phyloP scores from a whole-genome alignment of 148 eudicot species.

The Chenopodium album region DNA sequence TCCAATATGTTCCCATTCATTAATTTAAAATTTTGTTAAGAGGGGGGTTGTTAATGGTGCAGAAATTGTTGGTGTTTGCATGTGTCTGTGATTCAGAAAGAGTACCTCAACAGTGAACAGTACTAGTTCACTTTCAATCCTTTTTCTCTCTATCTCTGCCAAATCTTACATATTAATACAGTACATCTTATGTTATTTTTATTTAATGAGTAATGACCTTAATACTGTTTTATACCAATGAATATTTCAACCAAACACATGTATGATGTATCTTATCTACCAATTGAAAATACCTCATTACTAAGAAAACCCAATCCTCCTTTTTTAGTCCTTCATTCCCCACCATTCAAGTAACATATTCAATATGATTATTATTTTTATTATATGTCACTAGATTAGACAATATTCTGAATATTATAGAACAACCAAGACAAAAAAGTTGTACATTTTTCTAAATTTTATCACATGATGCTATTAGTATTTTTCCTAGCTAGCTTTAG shows the following conservation, averaged over 20 bases:
- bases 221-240: not conserved
- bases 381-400: too few species aligned
- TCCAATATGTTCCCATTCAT: too few species aligned
- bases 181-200: not conserved
- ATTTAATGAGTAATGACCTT: not conserved
- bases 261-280: not conserved
- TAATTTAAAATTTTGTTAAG: not conserved
- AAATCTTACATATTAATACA: not conserved
- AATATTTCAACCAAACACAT: not conserved
- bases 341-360: not conserved
- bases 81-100: conserved; percentile 26
- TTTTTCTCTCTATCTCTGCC: conserved; percentile 3
- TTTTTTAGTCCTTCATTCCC: not conserved
- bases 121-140: not conserved
- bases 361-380: too few species aligned
- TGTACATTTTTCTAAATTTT: not conserved
- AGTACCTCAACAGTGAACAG: not conserved
- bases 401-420: too few species aligned
- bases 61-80: conserved; percentile 32
- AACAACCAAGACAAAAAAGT: not conserved
- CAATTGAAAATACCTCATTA: too few species aligned
- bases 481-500: not conserved
- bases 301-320: too few species aligned
- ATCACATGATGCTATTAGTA: not conserved
- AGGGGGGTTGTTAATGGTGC: not conserved